A percentile compares a stretch with the other conserved stretches of the same genome.
These are phyloP conservation scores for Aspergillus wentii DNA, from an alignment of 495 filamentous ascomycete species.

Conservation along the genomic window DNA sequence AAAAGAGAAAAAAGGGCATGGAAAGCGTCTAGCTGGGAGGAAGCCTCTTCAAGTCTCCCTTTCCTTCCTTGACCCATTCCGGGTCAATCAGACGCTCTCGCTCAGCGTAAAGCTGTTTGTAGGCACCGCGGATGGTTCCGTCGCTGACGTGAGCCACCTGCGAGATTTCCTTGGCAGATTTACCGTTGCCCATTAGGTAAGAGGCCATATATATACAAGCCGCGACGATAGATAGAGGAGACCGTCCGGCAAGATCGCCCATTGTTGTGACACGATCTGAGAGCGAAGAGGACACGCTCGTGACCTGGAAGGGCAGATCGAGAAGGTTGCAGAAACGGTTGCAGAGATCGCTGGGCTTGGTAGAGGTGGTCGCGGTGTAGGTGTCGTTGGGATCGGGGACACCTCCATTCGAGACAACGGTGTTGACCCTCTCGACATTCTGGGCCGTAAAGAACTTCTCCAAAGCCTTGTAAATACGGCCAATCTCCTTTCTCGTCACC, in stretches of 20 bases:
- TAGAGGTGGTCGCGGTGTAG: slow-evolving; percentile 72
- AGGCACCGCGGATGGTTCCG: slow-evolving; percentile 91
- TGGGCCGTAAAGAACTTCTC: slow-evolving; percentile 76
- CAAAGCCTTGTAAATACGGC: slow-evolving; percentile 86
- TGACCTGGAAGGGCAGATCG: slow-evolving; percentile 59
- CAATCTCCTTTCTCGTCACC: slow-evolving; percentile 95
- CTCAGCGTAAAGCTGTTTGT: slow-evolving; percentile 75
- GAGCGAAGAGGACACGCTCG: slow-evolving; percentile 66
- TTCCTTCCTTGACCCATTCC: slow-evolving; percentile 66
- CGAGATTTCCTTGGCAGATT: slow-evolving; percentile 79
- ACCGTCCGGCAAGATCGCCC: slow-evolving; percentile 83
- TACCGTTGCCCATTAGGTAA: slow-evolving; percentile 71
- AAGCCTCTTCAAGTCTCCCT: slow-evolving; percentile 63
- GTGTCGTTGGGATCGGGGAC: slow-evolving; percentile 44
- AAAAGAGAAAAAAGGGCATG: background rate
- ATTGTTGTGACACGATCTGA: slow-evolving; percentile 67
- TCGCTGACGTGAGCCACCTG: slow-evolving; percentile 82
- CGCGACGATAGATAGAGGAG: slow-evolving; percentile 87
- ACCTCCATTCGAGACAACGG: slow-evolving; percentile 42
- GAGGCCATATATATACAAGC: slow-evolving; percentile 95
- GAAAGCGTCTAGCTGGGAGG: slow-evolving; percentile 42
- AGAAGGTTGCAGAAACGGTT: slow-evolving; percentile 85
- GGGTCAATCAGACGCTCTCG: slow-evolving; percentile 69
- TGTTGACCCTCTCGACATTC: slow-evolving; percentile 48
- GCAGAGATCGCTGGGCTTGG: slow-evolving; percentile 80